Evolutionary conservation across 257 asterid genomes (phyloP), one percentile per base, ranked within the genome.

Genomic region (Perilla frutescens): DNA sequence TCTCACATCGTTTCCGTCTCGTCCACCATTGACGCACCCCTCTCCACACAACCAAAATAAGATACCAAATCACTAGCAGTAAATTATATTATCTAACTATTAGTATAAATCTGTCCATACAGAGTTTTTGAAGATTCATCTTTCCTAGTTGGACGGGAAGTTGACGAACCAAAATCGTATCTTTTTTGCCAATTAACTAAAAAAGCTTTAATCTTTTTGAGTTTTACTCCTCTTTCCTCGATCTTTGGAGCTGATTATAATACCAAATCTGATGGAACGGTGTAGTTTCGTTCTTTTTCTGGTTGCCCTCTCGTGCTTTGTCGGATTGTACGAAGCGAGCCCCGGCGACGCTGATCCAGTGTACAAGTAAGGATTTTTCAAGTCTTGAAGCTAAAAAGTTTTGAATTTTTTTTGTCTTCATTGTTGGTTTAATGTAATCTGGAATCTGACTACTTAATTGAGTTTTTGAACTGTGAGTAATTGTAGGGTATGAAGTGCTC

Each of bases 261-360:
- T 69, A 9, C 39, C 77, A 8, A 69, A 82, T 77, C 82, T 50
- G 79, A 82, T 88, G 89, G 77, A 70, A 76, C 84, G 75, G 54
- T 67, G 68, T 71, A 81, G 81, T 74, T 86, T 84, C 61, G 43
- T 81, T 73, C 79, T 84, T 8, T 77, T 84, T 67, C 76, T 89
- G 73, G 37, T 84, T 68, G 80, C 73, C 7, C 71, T 89, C 66
- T 84, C 83, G 8, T 81, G 78, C 65, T 44, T 66, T 55, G 54
- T 71, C 71, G 82, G 82, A 83, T 80, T 82, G 54, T 73, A 81
- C 76, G 61, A 77, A 70, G 95, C 92, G 7, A 85, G 87, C 80
- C 84, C 88, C n/a, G 96, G 92, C 12, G 95, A 89, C 68, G 81
- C 88, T 71, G 97, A 91, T 86, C 92, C 96, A 71, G 69, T 87